Evolutionary conservation across 2,329 filamentous ascomycete species (phyloP).

Genomic region (Plenodomus tracheiphilus): DNA sequence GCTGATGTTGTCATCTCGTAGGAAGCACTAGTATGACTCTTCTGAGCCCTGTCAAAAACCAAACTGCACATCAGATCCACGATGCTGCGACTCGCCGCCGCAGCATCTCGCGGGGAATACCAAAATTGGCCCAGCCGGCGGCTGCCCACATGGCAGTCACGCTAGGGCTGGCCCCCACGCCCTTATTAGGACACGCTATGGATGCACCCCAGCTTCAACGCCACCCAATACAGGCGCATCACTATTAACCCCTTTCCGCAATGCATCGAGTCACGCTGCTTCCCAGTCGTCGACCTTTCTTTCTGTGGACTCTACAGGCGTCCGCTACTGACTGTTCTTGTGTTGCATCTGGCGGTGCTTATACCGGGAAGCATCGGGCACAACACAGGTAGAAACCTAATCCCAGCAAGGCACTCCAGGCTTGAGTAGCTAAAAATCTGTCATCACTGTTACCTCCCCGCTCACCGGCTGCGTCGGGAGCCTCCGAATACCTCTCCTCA

Average conservation of each 20-base stretch:
- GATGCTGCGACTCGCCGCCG: not conserved
- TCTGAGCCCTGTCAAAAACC: not conserved
- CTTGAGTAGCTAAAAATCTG: not conserved
- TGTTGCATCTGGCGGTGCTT: too few species aligned
- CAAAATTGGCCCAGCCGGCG: not conserved
- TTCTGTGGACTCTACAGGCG: not conserved
- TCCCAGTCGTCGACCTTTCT: not conserved
- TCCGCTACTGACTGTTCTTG: not conserved
- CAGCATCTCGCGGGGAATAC: too few species aligned
- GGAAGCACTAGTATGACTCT: not conserved
- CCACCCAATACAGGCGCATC: not conserved
- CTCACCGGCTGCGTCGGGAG: not conserved
- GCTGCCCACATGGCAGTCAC: not conserved
- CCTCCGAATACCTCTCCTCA: not conserved
- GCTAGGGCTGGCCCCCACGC: not conserved
- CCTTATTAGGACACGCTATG: not conserved
- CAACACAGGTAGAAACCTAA: not conserved
- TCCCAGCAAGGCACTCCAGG: not conserved
- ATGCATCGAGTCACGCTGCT: not conserved
- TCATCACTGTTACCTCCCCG: not conserved
- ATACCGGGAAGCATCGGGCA: not conserved
- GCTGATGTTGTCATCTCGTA: not conserved
- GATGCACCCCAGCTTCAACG: not conserved
- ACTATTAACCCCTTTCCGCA: not conserved
- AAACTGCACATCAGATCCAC: not conserved